Evolutionary conservation across 1,284 basidiomycete genomes (phyloP).

Genomic region (Boletellus sp.): DNA sequence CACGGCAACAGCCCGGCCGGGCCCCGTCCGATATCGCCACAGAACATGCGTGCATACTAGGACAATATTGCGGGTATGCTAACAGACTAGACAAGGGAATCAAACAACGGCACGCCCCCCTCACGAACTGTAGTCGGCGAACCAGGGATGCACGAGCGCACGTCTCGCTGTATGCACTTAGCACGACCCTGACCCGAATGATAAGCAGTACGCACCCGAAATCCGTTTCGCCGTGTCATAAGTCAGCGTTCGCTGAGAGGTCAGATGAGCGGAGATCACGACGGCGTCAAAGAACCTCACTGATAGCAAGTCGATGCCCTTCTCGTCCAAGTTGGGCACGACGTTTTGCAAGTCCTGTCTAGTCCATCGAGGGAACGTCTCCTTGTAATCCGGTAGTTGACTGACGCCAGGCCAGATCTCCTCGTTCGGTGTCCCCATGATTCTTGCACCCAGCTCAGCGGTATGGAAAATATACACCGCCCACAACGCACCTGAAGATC

Average conservation of each 20-base stretch:
- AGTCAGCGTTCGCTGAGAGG: conserved; percentile 66
- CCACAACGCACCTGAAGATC: conserved; percentile 81
- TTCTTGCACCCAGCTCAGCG: conserved; percentile 43
- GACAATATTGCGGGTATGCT: conserved; percentile 22
- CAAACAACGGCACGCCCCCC: not conserved
- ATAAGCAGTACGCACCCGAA: conserved; percentile 57
- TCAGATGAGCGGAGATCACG: conserved; percentile 4
- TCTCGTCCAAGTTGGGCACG: conserved; percentile 66
- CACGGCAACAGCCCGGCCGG: conserved; percentile 22
- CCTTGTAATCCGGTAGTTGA: conserved; percentile 91
- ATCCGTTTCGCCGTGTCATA: conserved; percentile 95
- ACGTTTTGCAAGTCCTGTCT: conserved; percentile 62
- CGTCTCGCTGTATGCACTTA: conserved; percentile 64
- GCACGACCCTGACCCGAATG: conserved; percentile 5
- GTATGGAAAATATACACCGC: not conserved
- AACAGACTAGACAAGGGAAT: conserved; percentile 4
- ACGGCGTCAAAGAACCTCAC: conserved; percentile 39
- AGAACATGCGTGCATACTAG: conserved; percentile 19
- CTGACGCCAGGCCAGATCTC: conserved; percentile 90
- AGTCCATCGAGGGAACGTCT: conserved; percentile 95
- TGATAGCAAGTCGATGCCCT: conserved; percentile 76
- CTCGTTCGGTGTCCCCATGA: conserved; percentile 94
- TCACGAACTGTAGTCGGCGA: conserved; percentile 50
- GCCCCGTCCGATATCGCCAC: conserved; percentile 1
- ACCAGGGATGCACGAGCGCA: conserved; percentile 81